Percentiles rank a stretch among this genome's conserved stretches.
Evolutionary conservation across 495 filamentous ascomycete genomes (phyloP).

Genomic region (Jackrogersella minutella): DNA sequence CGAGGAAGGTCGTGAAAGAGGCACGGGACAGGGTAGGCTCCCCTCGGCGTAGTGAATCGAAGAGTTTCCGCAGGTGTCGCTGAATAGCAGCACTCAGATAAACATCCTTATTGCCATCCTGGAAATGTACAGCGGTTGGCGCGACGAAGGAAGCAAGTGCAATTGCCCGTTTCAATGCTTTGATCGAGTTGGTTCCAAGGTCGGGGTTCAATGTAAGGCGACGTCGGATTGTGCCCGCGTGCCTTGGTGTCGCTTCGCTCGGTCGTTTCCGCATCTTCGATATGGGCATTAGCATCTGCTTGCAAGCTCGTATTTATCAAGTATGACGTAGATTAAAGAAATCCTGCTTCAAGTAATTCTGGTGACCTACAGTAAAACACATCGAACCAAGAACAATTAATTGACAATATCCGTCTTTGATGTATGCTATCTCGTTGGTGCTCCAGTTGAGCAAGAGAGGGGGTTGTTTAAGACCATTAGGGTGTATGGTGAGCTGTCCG

Average conservation of each 20-base stretch:
- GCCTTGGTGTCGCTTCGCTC: conserved; percentile 18
- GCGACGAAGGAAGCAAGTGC: conserved; percentile 39
- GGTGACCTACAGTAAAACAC: conserved; percentile 32
- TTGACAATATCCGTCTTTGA: background rate
- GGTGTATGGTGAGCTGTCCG: conserved; percentile 1
- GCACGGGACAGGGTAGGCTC: conserved; percentile 43
- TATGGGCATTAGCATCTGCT: conserved; percentile 5
- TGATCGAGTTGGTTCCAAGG: conserved; percentile 43
- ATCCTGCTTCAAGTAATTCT: background rate
- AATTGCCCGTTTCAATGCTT: conserved; percentile 43
- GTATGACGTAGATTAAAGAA: background rate
- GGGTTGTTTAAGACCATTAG: conserved; percentile 24
- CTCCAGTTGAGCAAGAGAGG: conserved; percentile 19
- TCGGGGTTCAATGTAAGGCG: conserved; percentile 40
- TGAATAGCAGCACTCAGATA: conserved; percentile 46
- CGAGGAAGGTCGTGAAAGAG: conserved; percentile 50
- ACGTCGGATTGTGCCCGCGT: conserved; percentile 22
- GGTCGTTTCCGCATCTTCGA: conserved; percentile 33
- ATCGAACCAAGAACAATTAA: conserved; percentile 3
- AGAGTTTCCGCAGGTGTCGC: conserved; percentile 48
- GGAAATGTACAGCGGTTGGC: conserved; percentile 40
- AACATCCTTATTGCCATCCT: conserved; percentile 32
- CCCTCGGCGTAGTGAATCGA: conserved; percentile 41
- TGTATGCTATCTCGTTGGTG: conserved; percentile 8
- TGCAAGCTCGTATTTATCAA: background rate